Evolutionary conservation across 2,329 filamentous ascomycete genomes (phyloP), one percentile per base, ranked within the genome.

Genomic region (Myriosclerotinia curreyana): DNA sequence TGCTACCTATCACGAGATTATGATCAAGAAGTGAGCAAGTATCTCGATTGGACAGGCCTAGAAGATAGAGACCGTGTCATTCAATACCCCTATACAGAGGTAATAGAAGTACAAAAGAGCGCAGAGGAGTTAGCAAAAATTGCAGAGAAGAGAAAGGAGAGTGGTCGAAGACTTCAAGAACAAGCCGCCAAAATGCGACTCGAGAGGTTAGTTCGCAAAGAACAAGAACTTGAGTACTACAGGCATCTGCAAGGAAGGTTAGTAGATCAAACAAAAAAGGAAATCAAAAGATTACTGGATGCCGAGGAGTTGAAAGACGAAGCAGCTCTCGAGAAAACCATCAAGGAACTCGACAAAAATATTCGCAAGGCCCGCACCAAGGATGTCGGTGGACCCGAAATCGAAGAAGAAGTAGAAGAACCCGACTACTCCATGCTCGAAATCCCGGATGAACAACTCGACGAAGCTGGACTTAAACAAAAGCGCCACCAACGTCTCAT

Each of bases 101-200:
- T 96, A 69, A 81, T 98, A 3, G 81, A 97, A 1, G 78, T 93
- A 0, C 91, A 96, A 74, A 99, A 99, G 79, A 95, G 89, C 1
- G 91, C 96, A 73, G 95, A 98, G 75, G 95, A 99, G 75, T 83
- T 99, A 20, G 92, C 91, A 2, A 84, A 87, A 49, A 91, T 96
- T 68, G 92, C 94, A 14, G 95, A 99, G 79, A 89, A 94, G 75
- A 92, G 96, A 74, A 96, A 96, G 75, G 95, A 99, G 77, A 95
- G 92, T 70, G 95, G 95, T 0, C 83, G 95, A 68, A 83, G 96
- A 53, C 75, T 99, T 34, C 95, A 99, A 76, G 92, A 97, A 72
- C 95, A 99, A 76, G 95, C 95, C 0, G 94, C 94, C 12, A 98
- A 96, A 77, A 96, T 97, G 92, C 88, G 95, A 9, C 80, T 99